Base-by-base conservation (phyloP, 192 early-diverging fungal species). In the Coemansia sp. region DNA sequence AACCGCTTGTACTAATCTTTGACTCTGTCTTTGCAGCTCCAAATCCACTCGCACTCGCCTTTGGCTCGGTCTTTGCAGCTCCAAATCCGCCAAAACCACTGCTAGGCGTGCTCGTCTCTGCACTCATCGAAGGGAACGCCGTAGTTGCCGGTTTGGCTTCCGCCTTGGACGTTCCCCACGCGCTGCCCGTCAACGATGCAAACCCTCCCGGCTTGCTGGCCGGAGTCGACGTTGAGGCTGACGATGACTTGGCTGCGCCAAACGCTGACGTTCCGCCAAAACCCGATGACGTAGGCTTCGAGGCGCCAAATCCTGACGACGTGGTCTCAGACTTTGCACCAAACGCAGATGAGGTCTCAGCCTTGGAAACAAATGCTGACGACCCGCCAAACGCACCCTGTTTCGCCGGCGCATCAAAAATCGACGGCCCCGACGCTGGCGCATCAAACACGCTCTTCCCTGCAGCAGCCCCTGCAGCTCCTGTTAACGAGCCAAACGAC, bases 381-480 rank as follows among this genome's bases (percentile, higher is more conserved):
- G 43, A 4, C 7, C 26, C 43, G 18, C 58, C 58, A 59, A 59
- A 48, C 32, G 32, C 32, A 5, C 32, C 32, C 7, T 32, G 32
- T 32, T 61, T 61, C 29, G 61, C 20, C 2, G 64, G 48, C 4
- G 61, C 27, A 41, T 66, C 72, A 38, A 75, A 75, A 22, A 68
- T 66, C 24, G 68, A 72, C 2, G 78, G 27, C 11, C 62, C 47
- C 13, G 20, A n/a, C 29, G 64, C 22, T 0, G 70, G 57, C 3
- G 62, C 60, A 32, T 74, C 71, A 52, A 78, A 81, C 14, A 77
- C 71, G 43, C 68, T 65, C 49, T 65, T 50, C n/a, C 54, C 19
- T 18, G 13, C 24, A 18, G 58, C 26, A 18, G 58, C 26, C 54
- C 26, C 22, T 0, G 38, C 49, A 13, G 52, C 49, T 2, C 49